phyloP scores from a whole-genome alignment of 148 eudicot genomes.

The Rhododendron simsii region DNA sequence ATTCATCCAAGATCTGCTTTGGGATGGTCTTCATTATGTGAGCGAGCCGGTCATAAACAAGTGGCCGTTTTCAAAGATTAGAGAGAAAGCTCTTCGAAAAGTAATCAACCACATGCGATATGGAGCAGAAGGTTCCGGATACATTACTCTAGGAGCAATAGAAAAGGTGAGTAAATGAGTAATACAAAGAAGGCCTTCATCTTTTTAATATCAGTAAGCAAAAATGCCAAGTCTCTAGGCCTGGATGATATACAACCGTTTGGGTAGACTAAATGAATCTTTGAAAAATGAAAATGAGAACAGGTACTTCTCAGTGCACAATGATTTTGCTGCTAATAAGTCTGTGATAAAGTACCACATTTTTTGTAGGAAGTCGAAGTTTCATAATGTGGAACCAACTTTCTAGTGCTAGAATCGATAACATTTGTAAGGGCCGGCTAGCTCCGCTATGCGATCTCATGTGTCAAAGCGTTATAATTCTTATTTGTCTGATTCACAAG shows the following conservation, averaged over 20 bases:
- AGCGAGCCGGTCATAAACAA: constrained; percentile 24
- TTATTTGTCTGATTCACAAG: too few species aligned
- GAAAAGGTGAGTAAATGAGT: constrained; percentile 20
- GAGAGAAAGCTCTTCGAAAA: constrained; percentile 26
- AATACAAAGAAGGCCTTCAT: background rate
- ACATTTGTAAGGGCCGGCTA: too few species aligned
- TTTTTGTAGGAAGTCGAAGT: too few species aligned
- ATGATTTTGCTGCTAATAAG: background rate
- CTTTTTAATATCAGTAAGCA: background rate
- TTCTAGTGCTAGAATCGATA: too few species aligned
- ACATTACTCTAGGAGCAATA: constrained; percentile 34
- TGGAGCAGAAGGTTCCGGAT: constrained; percentile 25
- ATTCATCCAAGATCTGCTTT: constrained; percentile 30
- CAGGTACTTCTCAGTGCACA: background rate
- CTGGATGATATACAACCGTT: background rate
- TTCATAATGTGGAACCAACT: too few species aligned
- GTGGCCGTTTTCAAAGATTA: constrained; percentile 30
- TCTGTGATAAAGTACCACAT: too few species aligned
- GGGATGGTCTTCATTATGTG: constrained; percentile 31
- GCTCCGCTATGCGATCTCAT: too few species aligned
- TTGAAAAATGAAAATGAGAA: too few species aligned
- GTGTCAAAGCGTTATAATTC: too few species aligned
- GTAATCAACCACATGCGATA: constrained; percentile 29
- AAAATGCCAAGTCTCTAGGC: background rate
- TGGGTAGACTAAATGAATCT: background rate